Conservation (phyloP, 768 basidiomycete genomes). For the Lyophyllum shimeji region DNA sequence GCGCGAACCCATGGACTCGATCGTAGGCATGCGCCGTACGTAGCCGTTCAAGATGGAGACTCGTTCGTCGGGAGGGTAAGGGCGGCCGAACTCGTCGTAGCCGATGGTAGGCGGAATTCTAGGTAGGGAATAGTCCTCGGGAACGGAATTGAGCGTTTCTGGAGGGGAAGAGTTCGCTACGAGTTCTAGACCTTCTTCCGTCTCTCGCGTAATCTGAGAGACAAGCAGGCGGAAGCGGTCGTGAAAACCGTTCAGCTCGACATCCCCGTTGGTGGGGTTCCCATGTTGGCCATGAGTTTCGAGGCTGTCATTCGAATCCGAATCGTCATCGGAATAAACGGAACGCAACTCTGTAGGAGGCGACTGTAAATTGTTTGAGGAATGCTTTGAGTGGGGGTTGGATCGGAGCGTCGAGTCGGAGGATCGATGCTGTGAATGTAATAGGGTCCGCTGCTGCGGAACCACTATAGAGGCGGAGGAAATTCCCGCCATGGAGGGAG, state of each 20-base stretch:
- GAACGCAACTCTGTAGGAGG: conserved; percentile 12
- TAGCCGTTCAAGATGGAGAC: conserved; percentile 62
- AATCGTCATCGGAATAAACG: conserved; percentile 15
- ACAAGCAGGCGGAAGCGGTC: conserved; percentile 54
- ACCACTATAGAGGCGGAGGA: conserved; percentile 3
- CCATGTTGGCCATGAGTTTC: background rate
- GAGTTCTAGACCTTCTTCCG: conserved; percentile 45
- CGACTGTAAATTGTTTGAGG: conserved; percentile 13
- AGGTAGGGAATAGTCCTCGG: background rate
- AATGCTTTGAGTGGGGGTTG: conserved; percentile 15
- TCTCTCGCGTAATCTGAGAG: conserved; percentile 49
- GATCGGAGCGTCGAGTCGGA: conserved; percentile 22
- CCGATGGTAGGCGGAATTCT: conserved; percentile 30
- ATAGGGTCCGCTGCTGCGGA: conserved; percentile 10
- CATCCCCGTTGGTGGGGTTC: conserved; percentile 4
- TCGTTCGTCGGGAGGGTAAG: conserved; percentile 48
- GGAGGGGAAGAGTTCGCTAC: conserved; percentile 27
- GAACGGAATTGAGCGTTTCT: background rate
- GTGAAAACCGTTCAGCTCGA: conserved; percentile 41
- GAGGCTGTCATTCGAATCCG: background rate
- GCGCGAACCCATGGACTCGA: conserved; percentile 72
- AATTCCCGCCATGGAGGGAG: conserved; percentile 15
- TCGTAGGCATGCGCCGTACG: conserved; percentile 78
- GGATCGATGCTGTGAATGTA: conserved; percentile 14
- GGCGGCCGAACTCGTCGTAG: conserved; percentile 48